Base-by-base conservation (phyloP, 2,329 filamentous ascomycete genomes). In the Aaosphaeria pasadenensis region DNA sequence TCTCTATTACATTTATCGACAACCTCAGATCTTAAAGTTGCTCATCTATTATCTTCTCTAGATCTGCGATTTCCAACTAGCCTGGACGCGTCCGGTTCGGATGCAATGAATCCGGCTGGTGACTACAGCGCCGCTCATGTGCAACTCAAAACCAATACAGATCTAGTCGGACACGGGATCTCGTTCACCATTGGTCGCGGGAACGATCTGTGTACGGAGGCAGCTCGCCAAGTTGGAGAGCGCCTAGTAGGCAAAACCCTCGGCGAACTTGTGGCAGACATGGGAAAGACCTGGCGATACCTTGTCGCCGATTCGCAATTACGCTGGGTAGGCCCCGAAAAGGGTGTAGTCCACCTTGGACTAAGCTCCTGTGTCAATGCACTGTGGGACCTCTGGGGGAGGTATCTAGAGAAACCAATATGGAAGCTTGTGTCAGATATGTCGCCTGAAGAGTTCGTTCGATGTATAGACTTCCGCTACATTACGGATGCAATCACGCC, bases 301-400 rank as follows among this genome's bases (percentile, higher is more conserved):
- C 82, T 95, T 24, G 89, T 92, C 57, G 85, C 84, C 48, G 89
- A 95, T 77, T 88, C 83, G 60, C 89, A 95, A 69, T 77, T 92
- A 48, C 86, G 89, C 47, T 95, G 89, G 89, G 91, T 94, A 64
- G 89, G 89, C 0, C 89, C 89, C 0, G 89, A 95, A 62, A 94
- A 95, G 74, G 88, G 89, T 49, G 89, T 94, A 38, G 91, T 91
- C 57, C 89, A 95, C 71, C 85, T 95, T 4, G 89, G 89, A 1
- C 82, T 94, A 5, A 88, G 87, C 17, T 87, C 88, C 30, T 85
- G 92, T 13, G 86, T 91, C 60, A 95, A 95, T 66, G 89, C 89
- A 5, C 76, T 92, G 55, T 95, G 89, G 89, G 89, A 95, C 71
- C 80, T 95, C 24, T 94, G 89, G 89, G 88, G 87, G 45, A 94